Evolutionary conservation across 208 protist species (phyloP).

Genomic region (Acanthamoeba sp.): DNA sequence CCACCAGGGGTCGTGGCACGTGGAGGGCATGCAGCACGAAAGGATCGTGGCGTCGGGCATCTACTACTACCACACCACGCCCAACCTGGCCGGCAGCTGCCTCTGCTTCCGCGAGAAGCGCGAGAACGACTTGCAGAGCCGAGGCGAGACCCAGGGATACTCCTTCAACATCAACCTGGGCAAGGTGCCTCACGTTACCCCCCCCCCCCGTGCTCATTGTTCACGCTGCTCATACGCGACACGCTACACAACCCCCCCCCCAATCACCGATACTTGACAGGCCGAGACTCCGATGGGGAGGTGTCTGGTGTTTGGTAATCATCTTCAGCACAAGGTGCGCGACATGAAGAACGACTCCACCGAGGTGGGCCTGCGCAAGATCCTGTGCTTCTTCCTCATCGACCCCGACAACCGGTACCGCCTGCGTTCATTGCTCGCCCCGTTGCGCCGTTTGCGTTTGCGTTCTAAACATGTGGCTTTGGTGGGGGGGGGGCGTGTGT

Average conservation of each 20-base stretch:
- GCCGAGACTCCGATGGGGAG: constrained; percentile 75
- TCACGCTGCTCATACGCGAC: too few relatives aligned
- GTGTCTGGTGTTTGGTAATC: constrained; percentile 83
- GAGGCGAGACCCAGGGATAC: not conserved
- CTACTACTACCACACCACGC: constrained; percentile 79
- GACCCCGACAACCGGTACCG: constrained; percentile 53
- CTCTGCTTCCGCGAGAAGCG: constrained; percentile 77
- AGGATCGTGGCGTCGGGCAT: constrained; percentile 83
- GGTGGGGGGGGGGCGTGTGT: not conserved
- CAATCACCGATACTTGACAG: not conserved
- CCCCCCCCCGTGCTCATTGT: too few relatives aligned
- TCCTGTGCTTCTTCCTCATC: constrained; percentile 83
- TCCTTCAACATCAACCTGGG: not conserved
- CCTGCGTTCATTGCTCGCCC: too few relatives aligned
- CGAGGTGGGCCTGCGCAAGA: constrained; percentile 76
- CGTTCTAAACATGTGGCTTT: too few relatives aligned
- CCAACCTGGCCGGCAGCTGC: constrained; percentile 73
- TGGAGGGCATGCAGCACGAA: constrained; percentile 86
- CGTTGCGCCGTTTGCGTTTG: not conserved
- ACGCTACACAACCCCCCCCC: too few relatives aligned
- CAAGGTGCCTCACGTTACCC: not conserved
- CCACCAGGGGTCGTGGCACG: constrained; percentile 80
- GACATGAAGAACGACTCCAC: constrained; percentile 30
- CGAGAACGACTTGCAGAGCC: not conserved
- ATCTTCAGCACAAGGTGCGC: constrained; percentile 78